Base-by-base conservation (phyloP, 768 basidiomycete genomes). In the Tricholoma matsutake region DNA sequence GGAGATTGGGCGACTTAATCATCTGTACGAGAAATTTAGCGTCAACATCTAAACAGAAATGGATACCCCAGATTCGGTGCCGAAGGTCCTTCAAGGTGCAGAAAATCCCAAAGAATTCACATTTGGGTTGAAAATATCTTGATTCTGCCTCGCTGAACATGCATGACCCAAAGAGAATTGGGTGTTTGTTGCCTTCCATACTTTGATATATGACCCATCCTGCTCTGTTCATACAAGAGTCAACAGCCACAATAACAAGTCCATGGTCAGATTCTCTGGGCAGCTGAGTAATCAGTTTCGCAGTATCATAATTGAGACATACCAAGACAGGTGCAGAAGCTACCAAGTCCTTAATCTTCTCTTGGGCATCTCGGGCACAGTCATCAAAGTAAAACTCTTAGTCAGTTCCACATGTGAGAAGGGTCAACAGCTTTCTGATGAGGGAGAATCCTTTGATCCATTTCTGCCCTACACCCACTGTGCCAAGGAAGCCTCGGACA, bases 101-200 rank as follows among this genome's bases (percentile, higher is more conserved):
- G 49, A 69, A 78, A 0, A 79, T 52, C 0, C 78, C 75, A 55
- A 75, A 81, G 0, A 79, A 65, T 60, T 79, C 74, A 0, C 73
- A 58, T 56, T 79, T 79, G 0, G 75, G 67, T 60, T 78, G 76
- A 0, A 72, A 74, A 58, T 78, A 79, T 6, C 67, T 56, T 1
- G 67, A 60, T 60, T 78, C 72, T 0, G 58, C 54, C 0, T 72
- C 63, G 37, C 72, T 78, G 63, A 70, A 77, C 0, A 74, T 25
- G 3, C 22, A 25, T 25, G 22, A 25, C 3, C 22, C 3, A 3
- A 25, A 25, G 22, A 25, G 22, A 56, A 25, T 25, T 25, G 22
- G 22, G 22, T 25, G 22, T 25, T 25, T 25, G 22, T 25, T 25
- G 22, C 3, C 3, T 1, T 25, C 3, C 3, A 25, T 25, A 25